Base-by-base conservation (phyloP, 2,329 filamentous ascomycete genomes). In the Diaporthe sp. region DNA sequence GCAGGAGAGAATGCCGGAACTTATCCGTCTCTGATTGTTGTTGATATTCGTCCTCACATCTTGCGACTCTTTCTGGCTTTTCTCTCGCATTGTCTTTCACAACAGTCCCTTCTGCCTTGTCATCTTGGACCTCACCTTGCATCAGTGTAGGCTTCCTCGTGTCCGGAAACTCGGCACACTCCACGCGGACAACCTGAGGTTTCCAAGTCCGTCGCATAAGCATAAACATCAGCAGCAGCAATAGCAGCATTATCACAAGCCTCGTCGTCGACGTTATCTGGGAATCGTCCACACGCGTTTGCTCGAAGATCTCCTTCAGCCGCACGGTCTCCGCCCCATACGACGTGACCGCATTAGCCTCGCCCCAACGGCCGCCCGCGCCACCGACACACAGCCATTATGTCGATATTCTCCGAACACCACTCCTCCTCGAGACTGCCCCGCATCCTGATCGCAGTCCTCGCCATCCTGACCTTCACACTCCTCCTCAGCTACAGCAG, bases 401-500 rank as follows among this genome's bases (percentile, higher is more conserved):
- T 68, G 63, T 68, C 63, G 19, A 68, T 53, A 53, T 68, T 68
- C n/a, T 68, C 47, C 47, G 63, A 53, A 9, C 47, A 53, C 47
- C 44, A 63, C 42, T 32, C 56, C 25, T 63, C 70, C 32, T 59
- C 56, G 9, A 79, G 81, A 59, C 79, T 80, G 47, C 81, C 82
- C 35, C 71, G 80, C 39, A 76, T 83, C 75, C 74, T 82, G 76
- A 59, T 83, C 70, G 78, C 80, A 55, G 75, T 81, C 75, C 81
- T 85, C 79, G 78, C 83, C 76, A 35, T 84, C 63, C 75, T 79
- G 39, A 44, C 66, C 71, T 15, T 73, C 39, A 83, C 81, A 68
- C 71, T 83, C 66, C 81, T 82, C 75, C 77, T 83, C n/a, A 81
- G 80, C 76, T 79, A 79, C 76, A 80, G 78, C 22, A 82, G 83